Evolutionary conservation across 2,329 filamentous ascomycete genomes (phyloP), one percentile per base, ranked within the genome.

Genomic region (Exophiala sp.): DNA sequence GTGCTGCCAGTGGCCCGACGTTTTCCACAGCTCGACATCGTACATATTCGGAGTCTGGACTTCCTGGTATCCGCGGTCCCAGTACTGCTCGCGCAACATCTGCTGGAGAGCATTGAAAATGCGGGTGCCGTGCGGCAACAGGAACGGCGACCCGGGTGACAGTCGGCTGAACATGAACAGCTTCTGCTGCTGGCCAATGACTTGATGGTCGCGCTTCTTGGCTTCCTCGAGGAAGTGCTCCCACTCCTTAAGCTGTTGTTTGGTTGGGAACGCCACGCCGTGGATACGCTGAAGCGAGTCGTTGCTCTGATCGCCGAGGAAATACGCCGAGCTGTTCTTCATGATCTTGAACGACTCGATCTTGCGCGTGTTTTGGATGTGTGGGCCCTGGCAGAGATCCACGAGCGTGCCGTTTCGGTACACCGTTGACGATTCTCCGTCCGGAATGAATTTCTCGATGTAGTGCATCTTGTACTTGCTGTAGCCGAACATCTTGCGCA

Each of bases 391-490:
- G 75, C 93, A 97, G 57, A 97, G 74, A 78, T 98, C 93, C 63
- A 97, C 95, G 49, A 97, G 76, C 11, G 89, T 89, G 51, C 93
- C 93, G 64, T 89, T 94, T 57, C 88, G 83, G 70, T 97, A 98
- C 34, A 97, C 91, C 8, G 93, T 97, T 66, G 88, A 95, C 66
- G 79, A 88, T 48, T 88, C 90, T 61, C 88, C 89, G 61, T 95
- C 88, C 32, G 83, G 76, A 54, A 97, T 87, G 70, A 94, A 89
- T 74, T 89, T 86, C 62, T 88, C 85, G 73, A 98, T 97, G 69
- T 97, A 95, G 69, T 96, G 87, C 67, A 95, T 83, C 80, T 98
- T 97, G 77, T 95, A 97, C 68, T 93, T 93, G 78, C 94, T 96
- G 77, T 95, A 94, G 62, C 83, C 81, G 75, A 97, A 97, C 87